These are phyloP conservation scores for Pulveroboletus sp. DNA, from an alignment of 768 basidiomycete genomes.

Conservation along the genomic window DNA sequence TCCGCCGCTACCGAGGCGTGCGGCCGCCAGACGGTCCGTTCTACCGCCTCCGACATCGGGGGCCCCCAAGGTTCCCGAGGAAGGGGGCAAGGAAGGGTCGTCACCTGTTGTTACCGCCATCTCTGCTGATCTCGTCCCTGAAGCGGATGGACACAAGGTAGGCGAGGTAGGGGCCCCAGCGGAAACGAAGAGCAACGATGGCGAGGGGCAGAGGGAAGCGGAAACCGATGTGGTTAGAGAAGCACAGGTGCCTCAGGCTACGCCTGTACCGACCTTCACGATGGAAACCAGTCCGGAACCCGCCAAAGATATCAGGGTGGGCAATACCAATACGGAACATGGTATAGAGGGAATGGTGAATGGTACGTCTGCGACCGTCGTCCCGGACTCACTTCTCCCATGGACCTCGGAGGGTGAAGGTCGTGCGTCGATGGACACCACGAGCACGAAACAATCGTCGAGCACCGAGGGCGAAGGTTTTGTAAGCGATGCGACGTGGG, in stretches of 20 bases:
- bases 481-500: constrained; percentile 72
- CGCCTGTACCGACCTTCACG: not conserved
- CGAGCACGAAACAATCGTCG: constrained; percentile 24
- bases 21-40: constrained; percentile 45
- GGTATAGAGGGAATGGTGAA: not conserved
- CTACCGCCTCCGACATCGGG: constrained; percentile 22
- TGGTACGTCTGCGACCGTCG: not conserved
- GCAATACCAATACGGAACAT: not conserved
- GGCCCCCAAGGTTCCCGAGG: not conserved
- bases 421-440: constrained; percentile 17
- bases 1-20: constrained; percentile 65
- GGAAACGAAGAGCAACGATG: constrained; percentile 3
- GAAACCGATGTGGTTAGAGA: not conserved
- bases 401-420: constrained; percentile 1
- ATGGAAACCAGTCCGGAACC: not conserved
- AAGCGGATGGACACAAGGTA: not conserved
- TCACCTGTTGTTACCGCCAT: not conserved
- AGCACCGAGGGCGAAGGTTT: constrained; percentile 37
- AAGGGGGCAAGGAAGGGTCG: constrained; percentile 4
- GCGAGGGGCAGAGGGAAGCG: not conserved
- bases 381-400: not conserved
- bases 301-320: not conserved
- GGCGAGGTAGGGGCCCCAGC: not conserved
- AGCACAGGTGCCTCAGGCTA: not conserved
- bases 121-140: not conserved